Base-by-base conservation (phyloP, 805 yeast genomes). In the Saccharomyces eubayanus region DNA sequence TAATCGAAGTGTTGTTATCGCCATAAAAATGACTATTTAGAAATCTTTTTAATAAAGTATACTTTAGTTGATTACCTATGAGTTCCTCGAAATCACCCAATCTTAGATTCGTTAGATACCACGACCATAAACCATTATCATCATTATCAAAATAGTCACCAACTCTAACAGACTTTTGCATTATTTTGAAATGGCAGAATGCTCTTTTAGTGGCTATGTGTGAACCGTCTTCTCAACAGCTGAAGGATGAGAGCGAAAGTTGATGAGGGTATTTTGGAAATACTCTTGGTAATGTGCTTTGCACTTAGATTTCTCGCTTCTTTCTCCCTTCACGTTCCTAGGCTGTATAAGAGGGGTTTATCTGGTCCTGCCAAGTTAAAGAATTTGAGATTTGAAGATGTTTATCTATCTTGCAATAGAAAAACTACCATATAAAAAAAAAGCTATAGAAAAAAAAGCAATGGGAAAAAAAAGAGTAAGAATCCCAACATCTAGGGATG, bases 51-150 rank as follows among this genome's bases (percentile, higher is more conserved):
- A 72, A 53, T n/a, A 65, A 59, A 2, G 65, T 57, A 14, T 55
- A 61, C 50, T 66, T 69, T 20, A 62, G 45, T 45, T 57, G 53
- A 51, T 71, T 67, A 10, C 60, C 57, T 1, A 64, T 64, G 8
- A 72, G 56, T 53, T 69, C 68, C 52, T 72, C 75, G 54, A 72
- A 72, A 30, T 64, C 62, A 1, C 75, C 75, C 12, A 64, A 61
- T 49, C 72, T 58, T 8, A 72, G 58, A 48, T 69, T 69, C n/a
- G 63, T 50, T 30, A 72, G 49, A 55, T 70, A 72, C 75, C 75
- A 72, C 20, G 71, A 63, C 71, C 73, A 70, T 20, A 71, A 57
- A 12, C 68, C 72, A 51, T 70, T 66, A 28, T 65, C 65, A 51
- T 67, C 69, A 48, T 69, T 65, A 29, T 66, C 71, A 47, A 59